A percentile compares a stretch with the other conserved stretches of the same genome.
Evolutionary conservation across 495 filamentous ascomycete genomes (phyloP).

Genomic region (Schizothecium vesticola): DNA sequence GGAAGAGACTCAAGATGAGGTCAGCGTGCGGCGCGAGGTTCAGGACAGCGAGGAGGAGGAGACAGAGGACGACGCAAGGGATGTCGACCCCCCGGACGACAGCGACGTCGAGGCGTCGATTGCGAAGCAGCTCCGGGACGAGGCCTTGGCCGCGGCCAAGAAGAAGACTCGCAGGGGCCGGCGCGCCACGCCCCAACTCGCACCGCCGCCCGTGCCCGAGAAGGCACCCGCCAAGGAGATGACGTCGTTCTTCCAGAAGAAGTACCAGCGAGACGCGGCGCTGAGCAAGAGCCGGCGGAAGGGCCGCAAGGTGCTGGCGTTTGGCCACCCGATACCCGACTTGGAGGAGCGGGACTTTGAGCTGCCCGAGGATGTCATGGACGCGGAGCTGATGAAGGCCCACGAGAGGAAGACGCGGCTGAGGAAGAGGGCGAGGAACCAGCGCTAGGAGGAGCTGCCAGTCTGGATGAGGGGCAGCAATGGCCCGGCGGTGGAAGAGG

Average conservation of each 20-base stretch:
- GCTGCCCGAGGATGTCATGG: constrained; percentile 64
- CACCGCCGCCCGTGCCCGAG: constrained; percentile 20
- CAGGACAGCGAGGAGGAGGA: constrained; percentile 23
- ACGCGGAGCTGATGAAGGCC: constrained; percentile 59
- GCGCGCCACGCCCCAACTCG: constrained; percentile 1
- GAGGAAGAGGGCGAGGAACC: constrained; percentile 25
- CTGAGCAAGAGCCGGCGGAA: constrained; percentile 55
- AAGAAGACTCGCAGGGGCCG: constrained; percentile 10
- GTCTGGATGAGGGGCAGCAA: neutral
- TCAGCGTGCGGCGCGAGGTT: constrained; percentile 19
- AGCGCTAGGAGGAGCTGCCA: neutral
- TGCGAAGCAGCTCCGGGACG: constrained; percentile 67
- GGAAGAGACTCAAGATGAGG: constrained; percentile 21
- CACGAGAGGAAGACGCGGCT: constrained; percentile 56
- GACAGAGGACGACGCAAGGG: constrained; percentile 21
- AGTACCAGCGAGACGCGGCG: constrained; percentile 69
- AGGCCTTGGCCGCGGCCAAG: constrained; percentile 48
- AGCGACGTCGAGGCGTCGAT: constrained; percentile 70
- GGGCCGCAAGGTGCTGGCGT: constrained; percentile 52
- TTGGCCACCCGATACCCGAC: constrained; percentile 79
- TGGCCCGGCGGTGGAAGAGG: neutral
- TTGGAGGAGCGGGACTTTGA: constrained; percentile 62
- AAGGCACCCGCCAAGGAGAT: constrained; percentile 58
- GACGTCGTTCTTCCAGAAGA: constrained; percentile 77
- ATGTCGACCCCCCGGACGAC: constrained; percentile 27